Evolutionary conservation across 129 eudicot species (phyloP).

Genomic region (Artemisia annua): DNA sequence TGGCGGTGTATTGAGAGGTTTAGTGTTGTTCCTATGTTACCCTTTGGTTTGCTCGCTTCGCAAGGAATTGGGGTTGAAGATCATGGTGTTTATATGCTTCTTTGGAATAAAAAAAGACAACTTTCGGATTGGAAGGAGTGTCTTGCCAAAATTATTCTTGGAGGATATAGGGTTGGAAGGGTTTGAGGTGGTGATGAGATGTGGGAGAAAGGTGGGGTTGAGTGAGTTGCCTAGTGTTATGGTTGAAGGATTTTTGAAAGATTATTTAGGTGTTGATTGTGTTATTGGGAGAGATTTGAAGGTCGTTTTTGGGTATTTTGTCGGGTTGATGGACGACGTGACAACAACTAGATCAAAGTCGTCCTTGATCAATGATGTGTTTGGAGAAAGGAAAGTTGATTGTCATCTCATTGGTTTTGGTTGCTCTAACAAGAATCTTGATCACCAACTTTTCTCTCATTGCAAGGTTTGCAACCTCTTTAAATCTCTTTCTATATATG

Average conservation of each 20-base stretch:
- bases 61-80: slow-evolving; percentile 36
- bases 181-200: slow-evolving; percentile 44
- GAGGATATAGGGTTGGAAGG: slow-evolving; percentile 53
- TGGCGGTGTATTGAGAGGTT: slow-evolving; percentile 53
- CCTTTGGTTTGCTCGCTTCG: slow-evolving; percentile 42
- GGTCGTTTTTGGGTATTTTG: slow-evolving; percentile 48
- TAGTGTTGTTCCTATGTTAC: slow-evolving; percentile 44
- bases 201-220: slow-evolving; percentile 37
- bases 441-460: slow-evolving; percentile 34
- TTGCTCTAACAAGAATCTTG: slow-evolving; percentile 27
- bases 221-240: slow-evolving; percentile 56
- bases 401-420: slow-evolving; percentile 39
- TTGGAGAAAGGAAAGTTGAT: slow-evolving; percentile 28
- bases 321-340: slow-evolving; percentile 46
- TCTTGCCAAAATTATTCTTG: slow-evolving; percentile 60
- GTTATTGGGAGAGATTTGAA: slow-evolving; percentile 55
- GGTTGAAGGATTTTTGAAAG: slow-evolving; percentile 58
- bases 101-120: slow-evolving; percentile 43
- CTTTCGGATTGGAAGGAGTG: slow-evolving; percentile 42
- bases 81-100: slow-evolving; percentile 60
- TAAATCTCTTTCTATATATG: background rate
- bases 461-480: slow-evolving; percentile 41
- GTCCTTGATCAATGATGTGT: slow-evolving; percentile 23
- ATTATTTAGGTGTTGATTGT: slow-evolving; percentile 50
- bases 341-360: slow-evolving; percentile 7